Percentiles rank a stretch among this genome's conserved stretches.
These are phyloP conservation scores for Pseudisothecium myosuroides DNA, from an alignment of 225 moss, liverwort and hornwort genomes.

Conservation along the genomic window DNA sequence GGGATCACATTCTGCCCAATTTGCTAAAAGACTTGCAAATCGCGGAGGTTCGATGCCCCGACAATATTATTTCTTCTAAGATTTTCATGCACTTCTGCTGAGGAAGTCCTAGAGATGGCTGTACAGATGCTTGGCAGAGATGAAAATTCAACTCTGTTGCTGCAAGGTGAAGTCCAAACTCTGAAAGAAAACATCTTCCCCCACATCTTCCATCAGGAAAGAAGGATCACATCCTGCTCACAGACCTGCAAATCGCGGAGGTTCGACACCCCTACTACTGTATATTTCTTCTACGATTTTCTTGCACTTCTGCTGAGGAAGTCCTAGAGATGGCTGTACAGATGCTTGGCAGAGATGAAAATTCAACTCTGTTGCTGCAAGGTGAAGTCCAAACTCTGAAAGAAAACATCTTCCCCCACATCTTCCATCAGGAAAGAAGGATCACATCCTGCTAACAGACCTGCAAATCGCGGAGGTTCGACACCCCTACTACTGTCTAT, in stretches of 20 bases:
- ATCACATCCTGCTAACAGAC: background rate
- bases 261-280: background rate
- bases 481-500: background rate
- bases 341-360: background rate
- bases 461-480: background rate
- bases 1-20: background rate
- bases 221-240: background rate
- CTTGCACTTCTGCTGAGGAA: background rate
- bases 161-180: background rate
- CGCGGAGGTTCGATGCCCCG: background rate
- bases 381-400: background rate
- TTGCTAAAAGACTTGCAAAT: background rate
- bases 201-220: background rate
- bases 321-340: background rate
- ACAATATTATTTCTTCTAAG: background rate
- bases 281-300: background rate
- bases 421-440: background rate
- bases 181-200: background rate
- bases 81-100: background rate
- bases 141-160: background rate
- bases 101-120: background rate
- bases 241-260: background rate
- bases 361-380: constrained; percentile 2
- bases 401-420: background rate
- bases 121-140: constrained; percentile 3